These are phyloP conservation scores for Saturnispora hagleri DNA, from an alignment of 805 yeast species.

Conservation along the genomic window DNA sequence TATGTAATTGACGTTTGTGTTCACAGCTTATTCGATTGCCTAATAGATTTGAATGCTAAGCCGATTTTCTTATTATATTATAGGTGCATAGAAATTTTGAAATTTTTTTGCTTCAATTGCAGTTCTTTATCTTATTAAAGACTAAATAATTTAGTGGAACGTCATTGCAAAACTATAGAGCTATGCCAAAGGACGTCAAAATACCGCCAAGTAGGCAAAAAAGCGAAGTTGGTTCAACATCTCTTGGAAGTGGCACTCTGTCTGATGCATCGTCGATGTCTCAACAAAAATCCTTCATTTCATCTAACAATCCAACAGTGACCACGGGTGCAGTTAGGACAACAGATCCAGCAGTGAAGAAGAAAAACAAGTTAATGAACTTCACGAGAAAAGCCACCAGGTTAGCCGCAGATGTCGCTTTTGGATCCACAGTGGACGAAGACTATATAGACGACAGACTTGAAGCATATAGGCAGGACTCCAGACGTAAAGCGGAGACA, in stretches of 20 bases:
- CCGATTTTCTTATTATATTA: not conserved
- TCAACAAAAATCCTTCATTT: not conserved
- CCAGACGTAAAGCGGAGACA: constrained; percentile 8
- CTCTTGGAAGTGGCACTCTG: not conserved
- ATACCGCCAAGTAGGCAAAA: not conserved
- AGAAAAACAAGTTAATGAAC: constrained; percentile 11
- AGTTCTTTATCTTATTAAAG: not conserved
- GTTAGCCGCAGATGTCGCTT: constrained; percentile 26
- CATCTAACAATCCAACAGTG: not conserved
- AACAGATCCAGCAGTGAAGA: not conserved
- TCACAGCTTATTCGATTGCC: not conserved
- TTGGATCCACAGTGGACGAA: constrained; percentile 19
- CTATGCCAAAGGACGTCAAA: not conserved
- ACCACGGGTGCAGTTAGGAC: not conserved
- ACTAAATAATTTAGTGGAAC: not conserved
- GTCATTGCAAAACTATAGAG: not conserved
- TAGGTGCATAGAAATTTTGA: not conserved
- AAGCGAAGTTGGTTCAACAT: not conserved
- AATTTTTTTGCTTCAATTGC: not conserved
- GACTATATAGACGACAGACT: not conserved
- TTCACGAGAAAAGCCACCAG: constrained; percentile 23
- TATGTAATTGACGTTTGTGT: not conserved
- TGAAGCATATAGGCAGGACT: not conserved
- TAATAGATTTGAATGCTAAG: not conserved
- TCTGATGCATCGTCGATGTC: not conserved